These are phyloP conservation scores for Penicillium cosmopolitanum DNA, from an alignment of 495 filamentous ascomycete genomes.

Conservation along the genomic window DNA sequence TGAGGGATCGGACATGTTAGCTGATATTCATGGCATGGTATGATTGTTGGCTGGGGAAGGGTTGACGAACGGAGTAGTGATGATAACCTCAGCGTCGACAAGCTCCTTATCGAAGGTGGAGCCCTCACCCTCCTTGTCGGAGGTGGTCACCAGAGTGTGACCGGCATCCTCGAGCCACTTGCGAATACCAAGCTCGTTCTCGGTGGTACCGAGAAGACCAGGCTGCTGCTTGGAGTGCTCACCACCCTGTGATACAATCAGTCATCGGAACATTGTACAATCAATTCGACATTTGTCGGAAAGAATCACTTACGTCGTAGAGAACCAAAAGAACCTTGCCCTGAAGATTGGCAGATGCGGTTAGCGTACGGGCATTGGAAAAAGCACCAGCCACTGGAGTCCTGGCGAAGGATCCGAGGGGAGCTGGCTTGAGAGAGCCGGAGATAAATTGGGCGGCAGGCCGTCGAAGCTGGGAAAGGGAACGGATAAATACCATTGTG, in stretches of 20 bases:
- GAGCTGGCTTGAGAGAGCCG: conserved; percentile 27
- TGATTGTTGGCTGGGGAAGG: not conserved
- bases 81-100: conserved; percentile 96
- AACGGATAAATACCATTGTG: conserved; percentile 74
- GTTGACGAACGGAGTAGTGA: conserved; percentile 87
- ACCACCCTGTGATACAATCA: conserved; percentile 54
- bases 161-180: conserved; percentile 96
- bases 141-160: conserved; percentile 95
- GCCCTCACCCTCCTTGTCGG: conserved; percentile 93
- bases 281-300: too few species aligned
- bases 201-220: conserved; percentile 86
- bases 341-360: conserved; percentile 59
- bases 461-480: conserved; percentile 58
- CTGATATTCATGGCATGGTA: not conserved
- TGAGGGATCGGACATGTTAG: conserved; percentile 40
- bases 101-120: conserved; percentile 94
- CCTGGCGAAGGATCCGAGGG: conserved; percentile 26
- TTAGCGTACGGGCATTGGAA: conserved; percentile 56
- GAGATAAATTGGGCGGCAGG: conserved; percentile 60
- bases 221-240: conserved; percentile 78
- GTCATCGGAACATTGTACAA: conserved; percentile 8
- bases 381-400: conserved; percentile 41
- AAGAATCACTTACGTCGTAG: conserved; percentile 67
- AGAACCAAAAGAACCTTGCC: conserved; percentile 76
- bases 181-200: conserved; percentile 95